Evolutionary conservation across 208 protist genomes (phyloP), one percentile per base, ranked within the genome.

Genomic region (Kentomonas sorsogonicus): DNA sequence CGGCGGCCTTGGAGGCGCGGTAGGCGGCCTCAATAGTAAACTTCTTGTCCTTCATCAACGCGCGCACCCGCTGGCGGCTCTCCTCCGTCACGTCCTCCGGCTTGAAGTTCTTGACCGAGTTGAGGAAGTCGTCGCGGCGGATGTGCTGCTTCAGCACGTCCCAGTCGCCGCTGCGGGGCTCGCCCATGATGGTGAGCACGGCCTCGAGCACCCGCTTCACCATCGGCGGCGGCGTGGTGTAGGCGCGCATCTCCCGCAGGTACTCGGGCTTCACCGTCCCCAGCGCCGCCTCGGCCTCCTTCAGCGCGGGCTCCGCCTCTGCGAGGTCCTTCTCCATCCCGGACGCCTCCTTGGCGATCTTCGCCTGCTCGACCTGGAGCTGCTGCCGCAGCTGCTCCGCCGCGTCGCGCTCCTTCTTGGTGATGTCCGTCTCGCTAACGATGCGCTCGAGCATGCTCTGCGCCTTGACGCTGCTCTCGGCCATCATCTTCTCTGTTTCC

Each of bases 221-320:
- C 67, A 88, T 89, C 31, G 69, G 74, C 22, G 97, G 97, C 44
- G 98, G 98, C 27, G 89, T 99, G n/a, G 77, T 82, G 54, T 99
- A 95, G 23, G 86, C 75, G 40, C 97, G 86, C n/a, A 99, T 93
- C 82, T 99, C 98, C 23, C 97, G 93, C 25, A 99, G 79, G 66
- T 99, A 93, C 66, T 93, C 84, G 40, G 81, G 80, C 79, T 94
- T 97, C 66, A 99, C 99, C 6, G 81, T 97, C 48, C 95, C 80
- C 9, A 99, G 91, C 7, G 92, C 91, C 15, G 96, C 95, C 67
- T 98, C 94, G 5, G 96, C 98, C 36, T 94, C 91, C 30, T 79
- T 80, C 29, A 99, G 88, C 29, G 98, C 94, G 11, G 78, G 83
- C 63, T 97, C 81, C 6, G 93, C 97, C 36, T 91, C 77, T 3